Evolutionary conservation across 192 early-diverging fungal genomes (phyloP), one percentile per base, ranked within the genome.

Genomic region (Linnemannia schmuckeri): DNA sequence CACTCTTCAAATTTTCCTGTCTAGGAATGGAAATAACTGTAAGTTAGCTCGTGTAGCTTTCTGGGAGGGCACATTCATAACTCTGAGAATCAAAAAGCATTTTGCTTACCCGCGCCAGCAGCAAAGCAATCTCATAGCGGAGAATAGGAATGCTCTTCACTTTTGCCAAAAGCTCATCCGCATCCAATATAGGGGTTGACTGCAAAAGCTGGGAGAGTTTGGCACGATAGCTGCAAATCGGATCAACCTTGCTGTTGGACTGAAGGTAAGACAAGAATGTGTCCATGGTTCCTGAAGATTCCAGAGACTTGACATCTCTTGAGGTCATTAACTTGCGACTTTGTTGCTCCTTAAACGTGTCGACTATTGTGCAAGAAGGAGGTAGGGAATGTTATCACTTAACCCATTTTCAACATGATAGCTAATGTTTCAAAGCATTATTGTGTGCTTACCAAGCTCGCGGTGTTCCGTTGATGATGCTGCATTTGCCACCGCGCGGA

Each of bases 61-160:
- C 30, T 12, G 22, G 72, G 20, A 37, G 20, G 6, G 12, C 24
- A 69, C 33, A 52, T 69, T 4, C 1, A 41, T 24, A 72, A 73
- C 0, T 27, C 55, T 73, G 6, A 15, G 33, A 17, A n/a, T 8
- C 55, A 66, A 33, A 30, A 10, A 61, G 61, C 12, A 27, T 10
- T 3, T 15, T 33, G 13, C 77, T 55, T 92, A 92, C 93, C 81
- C 83, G 76, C 41, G 90, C 90, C 22, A 89, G 88, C 66, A 93
- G 57, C 27, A 93, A 83, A 0, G 90, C 91, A 24, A 81, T 83
- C 70, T 93, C 93, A 24, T 88, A 81, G 24, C 88, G 70, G 41
- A 93, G 68, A 35, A 70, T 24, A 44, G 79, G 76, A n/a, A 85
- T 82, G 22, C 71, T 78, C 18, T 89, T 75, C 15, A 83, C 76